Base-by-base conservation (phyloP, 129 eudicot species). In the Lactuca sativa region DNA sequence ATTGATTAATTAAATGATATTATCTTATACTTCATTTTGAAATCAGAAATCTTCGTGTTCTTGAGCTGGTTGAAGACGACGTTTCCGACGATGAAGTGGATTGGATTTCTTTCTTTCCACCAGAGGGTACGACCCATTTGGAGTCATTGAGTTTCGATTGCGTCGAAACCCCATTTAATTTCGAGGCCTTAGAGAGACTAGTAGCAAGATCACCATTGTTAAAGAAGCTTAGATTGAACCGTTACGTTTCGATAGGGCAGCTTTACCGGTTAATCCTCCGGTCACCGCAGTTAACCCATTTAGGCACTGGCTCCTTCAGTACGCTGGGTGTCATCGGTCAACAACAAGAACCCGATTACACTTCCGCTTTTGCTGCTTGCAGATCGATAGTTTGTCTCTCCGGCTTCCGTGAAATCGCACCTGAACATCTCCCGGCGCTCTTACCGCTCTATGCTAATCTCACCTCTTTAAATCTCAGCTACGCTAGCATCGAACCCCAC, bases 201-300 rank as follows among this genome's bases (percentile, higher is more conserved):
- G 88, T 88, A 13, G 77, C 78, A 3, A 83, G 85, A 64, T 88
- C 96, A 10, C 91, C 86, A 14, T 44, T 80, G 17, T 59, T 88
- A 56, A 88, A 81, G 78, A 88, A 85, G 77, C 91, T 88, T 69
- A 83, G 85, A 32, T 64, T 81, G 76, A 88, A 88, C 69, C 72
- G 83, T 11, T 79, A 14, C 43, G 85, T 85, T 48, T 80, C 83
- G 0, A 77, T 88, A n/a, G 78, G 55, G 48, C 85, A 88, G 71
- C 83, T 88, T 71, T 66, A 85, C 51, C 70, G 85, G 9, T 78
- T 88, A 80, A 69, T 74, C 81, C 33, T 75, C 47, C 84, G 82
- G 57, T 88, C 96, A 33, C 91, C 96, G 12, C 91, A 88, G 64
- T 81, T 88, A 61, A 85, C 96, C 53, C 86, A 88, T 78, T 73